Evolutionary conservation across 345 rosid genomes (phyloP).

Genomic region (Cardamine occulta): DNA sequence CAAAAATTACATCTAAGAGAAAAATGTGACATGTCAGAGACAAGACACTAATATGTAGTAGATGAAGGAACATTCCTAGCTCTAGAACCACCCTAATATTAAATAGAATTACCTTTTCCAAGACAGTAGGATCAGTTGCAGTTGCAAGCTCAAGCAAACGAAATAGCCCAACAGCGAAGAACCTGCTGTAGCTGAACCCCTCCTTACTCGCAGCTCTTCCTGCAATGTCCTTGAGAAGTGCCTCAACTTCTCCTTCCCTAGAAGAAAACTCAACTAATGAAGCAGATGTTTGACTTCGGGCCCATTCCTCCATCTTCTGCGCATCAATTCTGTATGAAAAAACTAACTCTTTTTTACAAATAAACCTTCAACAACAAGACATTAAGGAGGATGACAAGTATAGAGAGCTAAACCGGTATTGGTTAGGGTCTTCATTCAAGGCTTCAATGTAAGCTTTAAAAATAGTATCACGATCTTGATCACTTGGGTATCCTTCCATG

Average conservation of each 20-base stretch:
- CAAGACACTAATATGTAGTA: conserved; percentile 12
- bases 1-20: conserved; percentile 14
- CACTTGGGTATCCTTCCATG: conserved; percentile 98
- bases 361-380: not conserved
- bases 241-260: conserved; percentile 87
- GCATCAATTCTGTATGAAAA: conserved; percentile 66
- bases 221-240: conserved; percentile 71
- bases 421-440: conserved; percentile 83
- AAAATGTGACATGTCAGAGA: conserved; percentile 12
- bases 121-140: conserved; percentile 82
- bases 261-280: conserved; percentile 75
- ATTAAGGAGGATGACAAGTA: not conserved
- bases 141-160: conserved; percentile 94
- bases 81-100: not conserved
- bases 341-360: not conserved
- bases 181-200: conserved; percentile 93
- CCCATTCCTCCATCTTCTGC: conserved; percentile 94
- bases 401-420: conserved; percentile 66
- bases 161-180: conserved; percentile 94
- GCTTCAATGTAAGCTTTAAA: conserved; percentile 84
- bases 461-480: conserved; percentile 84
- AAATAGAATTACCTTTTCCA: conserved; percentile 68
- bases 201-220: conserved; percentile 75
- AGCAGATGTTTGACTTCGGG: conserved; percentile 62
- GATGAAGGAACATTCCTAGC: not conserved